Evolutionary conservation across 345 rosid species (phyloP).

Genomic region (Schrenkiella parvula): DNA sequence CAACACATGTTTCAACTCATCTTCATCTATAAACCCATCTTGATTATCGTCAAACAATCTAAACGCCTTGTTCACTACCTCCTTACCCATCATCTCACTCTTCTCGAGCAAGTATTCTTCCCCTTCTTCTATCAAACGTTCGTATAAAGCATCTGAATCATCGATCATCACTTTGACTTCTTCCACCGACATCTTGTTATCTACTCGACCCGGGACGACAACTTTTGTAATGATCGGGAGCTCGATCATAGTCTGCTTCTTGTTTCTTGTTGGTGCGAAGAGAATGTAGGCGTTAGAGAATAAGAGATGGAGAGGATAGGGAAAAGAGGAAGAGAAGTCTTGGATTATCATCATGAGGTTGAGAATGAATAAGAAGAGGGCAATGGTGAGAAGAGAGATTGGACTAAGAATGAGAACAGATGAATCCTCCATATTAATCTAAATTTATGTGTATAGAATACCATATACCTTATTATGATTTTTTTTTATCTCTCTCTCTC

Average conservation of each 20-base stretch:
- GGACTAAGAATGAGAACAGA: conserved; percentile 32
- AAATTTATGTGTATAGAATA: conserved; percentile 23
- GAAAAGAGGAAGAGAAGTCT: conserved; percentile 28
- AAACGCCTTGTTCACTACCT: conserved; percentile 49
- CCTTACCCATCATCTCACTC: conserved; percentile 38
- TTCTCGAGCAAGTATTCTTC: conserved; percentile 40
- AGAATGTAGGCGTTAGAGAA: conserved; percentile 6
- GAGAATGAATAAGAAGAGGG: conserved; percentile 19
- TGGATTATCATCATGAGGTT: conserved; percentile 26
- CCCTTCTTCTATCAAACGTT: conserved; percentile 25
- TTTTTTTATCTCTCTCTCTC: background rate
- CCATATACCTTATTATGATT: conserved; percentile 6
- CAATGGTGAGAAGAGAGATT: conserved; percentile 28
- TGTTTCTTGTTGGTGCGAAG: conserved; percentile 4
- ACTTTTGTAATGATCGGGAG: background rate
- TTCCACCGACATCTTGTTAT: conserved; percentile 16
- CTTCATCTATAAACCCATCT: conserved; percentile 65
- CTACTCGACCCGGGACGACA: background rate
- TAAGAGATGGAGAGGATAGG: conserved; percentile 16
- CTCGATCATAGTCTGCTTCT: background rate
- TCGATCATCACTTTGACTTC: conserved; percentile 42
- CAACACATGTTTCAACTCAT: conserved; percentile 45
- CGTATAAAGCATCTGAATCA: conserved; percentile 24
- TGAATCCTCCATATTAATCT: conserved; percentile 31
- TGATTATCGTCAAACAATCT: conserved; percentile 50